phyloP scores from a whole-genome alignment of 306 rosid genomes.

The Ormosia emarginata region DNA sequence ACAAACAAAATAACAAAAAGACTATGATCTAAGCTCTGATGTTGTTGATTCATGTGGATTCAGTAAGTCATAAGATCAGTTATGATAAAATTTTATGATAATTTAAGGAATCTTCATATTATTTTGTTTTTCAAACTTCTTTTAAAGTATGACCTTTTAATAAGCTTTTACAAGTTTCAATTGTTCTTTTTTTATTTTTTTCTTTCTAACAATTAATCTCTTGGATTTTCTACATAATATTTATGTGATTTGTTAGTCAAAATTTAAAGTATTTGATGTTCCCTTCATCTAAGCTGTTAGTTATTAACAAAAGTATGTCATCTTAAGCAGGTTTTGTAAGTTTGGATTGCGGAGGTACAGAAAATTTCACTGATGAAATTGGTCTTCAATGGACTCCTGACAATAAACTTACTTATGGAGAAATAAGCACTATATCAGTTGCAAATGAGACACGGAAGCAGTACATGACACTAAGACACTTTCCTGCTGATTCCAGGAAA shows the following conservation, averaged over 20 bases:
- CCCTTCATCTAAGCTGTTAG: not conserved
- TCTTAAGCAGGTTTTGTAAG: conserved; percentile 77
- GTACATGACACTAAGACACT: conserved; percentile 66
- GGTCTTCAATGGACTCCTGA: conserved; percentile 82
- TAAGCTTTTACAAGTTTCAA: not conserved
- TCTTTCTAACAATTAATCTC: not conserved
- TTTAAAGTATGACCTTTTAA: not conserved
- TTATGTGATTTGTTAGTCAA: not conserved
- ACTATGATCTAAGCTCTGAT: not conserved
- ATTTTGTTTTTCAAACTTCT: not conserved
- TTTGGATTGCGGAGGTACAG: conserved; percentile 91
- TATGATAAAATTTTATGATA: not conserved
- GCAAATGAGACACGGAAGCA: conserved; percentile 69
- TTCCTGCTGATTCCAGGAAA: conserved; percentile 88
- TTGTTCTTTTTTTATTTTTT: not conserved
- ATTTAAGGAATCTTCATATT: not conserved
- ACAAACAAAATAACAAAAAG: not conserved
- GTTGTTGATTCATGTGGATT: not conserved
- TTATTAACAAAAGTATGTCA: not conserved
- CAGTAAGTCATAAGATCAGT: not conserved
- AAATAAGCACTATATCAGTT: conserved; percentile 54
- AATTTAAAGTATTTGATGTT: not conserved
- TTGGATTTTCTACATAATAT: not conserved
- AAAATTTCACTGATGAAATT: conserved; percentile 65
- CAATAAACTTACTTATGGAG: conserved; percentile 51